Conservation (phyloP, 1,284 basidiomycete species). For the Boletus smithii region DNA sequence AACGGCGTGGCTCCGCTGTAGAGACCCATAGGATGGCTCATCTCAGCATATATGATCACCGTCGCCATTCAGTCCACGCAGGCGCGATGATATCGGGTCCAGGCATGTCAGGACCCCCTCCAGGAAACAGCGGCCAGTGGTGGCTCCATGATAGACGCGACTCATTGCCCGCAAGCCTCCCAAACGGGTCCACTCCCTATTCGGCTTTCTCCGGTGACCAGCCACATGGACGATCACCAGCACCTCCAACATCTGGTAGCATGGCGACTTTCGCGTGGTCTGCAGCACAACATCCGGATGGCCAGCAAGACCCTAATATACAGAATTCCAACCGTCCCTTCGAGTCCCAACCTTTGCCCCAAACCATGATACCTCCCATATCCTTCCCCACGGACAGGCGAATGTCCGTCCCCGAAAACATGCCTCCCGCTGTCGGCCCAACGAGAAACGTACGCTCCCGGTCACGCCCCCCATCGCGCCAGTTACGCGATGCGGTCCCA, state of each 20-base stretch:
- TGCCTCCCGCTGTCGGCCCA: slow-evolving; percentile 43
- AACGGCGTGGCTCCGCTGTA: slow-evolving; percentile 75
- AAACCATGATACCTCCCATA: slow-evolving; percentile 54
- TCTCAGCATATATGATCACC: slow-evolving; percentile 65
- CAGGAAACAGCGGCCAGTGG: slow-evolving; percentile 37
- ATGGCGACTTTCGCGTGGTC: slow-evolving; percentile 72
- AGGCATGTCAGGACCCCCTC: slow-evolving; percentile 25
- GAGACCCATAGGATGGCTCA: slow-evolving; percentile 71
- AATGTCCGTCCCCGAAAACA: slow-evolving; percentile 67
- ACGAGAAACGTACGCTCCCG: slow-evolving; percentile 58
- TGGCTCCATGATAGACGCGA: slow-evolving; percentile 69
- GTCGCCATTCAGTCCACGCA: slow-evolving; percentile 70
- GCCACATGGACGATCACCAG: slow-evolving; percentile 58
- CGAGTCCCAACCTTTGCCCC: slow-evolving; percentile 37
- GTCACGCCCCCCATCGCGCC: slow-evolving; percentile 70
- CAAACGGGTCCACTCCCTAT: slow-evolving; percentile 56
- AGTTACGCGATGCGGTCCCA: slow-evolving; percentile 43
- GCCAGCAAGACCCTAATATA: slow-evolving; percentile 40
- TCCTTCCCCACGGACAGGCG: slow-evolving; percentile 61
- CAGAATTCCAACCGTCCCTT: slow-evolving; percentile 37
- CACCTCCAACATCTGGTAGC: slow-evolving; percentile 53
- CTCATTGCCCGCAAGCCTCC: slow-evolving; percentile 64
- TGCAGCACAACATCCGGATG: slow-evolving; percentile 47
- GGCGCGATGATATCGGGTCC: slow-evolving; percentile 39
- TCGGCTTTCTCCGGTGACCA: slow-evolving; percentile 63